A percentile compares a stretch with the other conserved stretches of the same genome.
Evolutionary conservation across 495 filamentous ascomycete genomes (phyloP).

Genomic region (Penicillium antarcticum): DNA sequence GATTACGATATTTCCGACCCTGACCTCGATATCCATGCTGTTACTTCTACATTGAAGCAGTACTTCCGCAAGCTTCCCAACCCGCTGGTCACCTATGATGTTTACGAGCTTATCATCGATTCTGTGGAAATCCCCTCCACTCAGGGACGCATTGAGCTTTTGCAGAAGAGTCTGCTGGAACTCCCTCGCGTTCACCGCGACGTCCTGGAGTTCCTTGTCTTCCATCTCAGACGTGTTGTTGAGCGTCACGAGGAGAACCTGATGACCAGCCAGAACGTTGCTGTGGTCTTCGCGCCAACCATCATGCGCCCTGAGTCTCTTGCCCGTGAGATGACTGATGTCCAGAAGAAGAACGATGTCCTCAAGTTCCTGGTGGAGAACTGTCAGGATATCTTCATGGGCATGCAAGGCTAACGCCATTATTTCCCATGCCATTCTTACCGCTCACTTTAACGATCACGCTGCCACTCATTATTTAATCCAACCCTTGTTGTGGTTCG

Average conservation of each 20-base stretch:
- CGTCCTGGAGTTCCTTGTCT: constrained; percentile 88
- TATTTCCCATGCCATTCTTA: not conserved
- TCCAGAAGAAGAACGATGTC: constrained; percentile 84
- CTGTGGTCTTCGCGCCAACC: constrained; percentile 97
- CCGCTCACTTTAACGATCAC: not conserved
- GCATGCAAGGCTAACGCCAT: constrained; percentile 27
- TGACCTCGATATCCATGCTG: constrained; percentile 90
- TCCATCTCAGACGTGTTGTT: constrained; percentile 89
- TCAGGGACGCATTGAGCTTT: constrained; percentile 54
- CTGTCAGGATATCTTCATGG: constrained; percentile 71
- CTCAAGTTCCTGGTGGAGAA: constrained; percentile 90
- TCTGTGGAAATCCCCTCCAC: constrained; percentile 45
- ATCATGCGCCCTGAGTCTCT: constrained; percentile 88
- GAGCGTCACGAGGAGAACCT: constrained; percentile 76
- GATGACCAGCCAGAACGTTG: constrained; percentile 93
- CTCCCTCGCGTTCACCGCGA: constrained; percentile 81
- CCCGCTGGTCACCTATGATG: constrained; percentile 86
- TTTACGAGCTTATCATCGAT: constrained; percentile 87
- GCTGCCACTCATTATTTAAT: constrained; percentile 29
- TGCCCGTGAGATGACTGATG: constrained; percentile 93
- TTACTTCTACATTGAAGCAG: constrained; percentile 93
- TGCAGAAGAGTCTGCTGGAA: constrained; percentile 67
- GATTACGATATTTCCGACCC: constrained; percentile 91
- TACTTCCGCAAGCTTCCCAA: constrained; percentile 94
- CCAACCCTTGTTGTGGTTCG: constrained; percentile 28